These are phyloP conservation scores for Balansia obtecta DNA, from an alignment of 2,329 filamentous ascomycete genomes.

Conservation along the genomic window DNA sequence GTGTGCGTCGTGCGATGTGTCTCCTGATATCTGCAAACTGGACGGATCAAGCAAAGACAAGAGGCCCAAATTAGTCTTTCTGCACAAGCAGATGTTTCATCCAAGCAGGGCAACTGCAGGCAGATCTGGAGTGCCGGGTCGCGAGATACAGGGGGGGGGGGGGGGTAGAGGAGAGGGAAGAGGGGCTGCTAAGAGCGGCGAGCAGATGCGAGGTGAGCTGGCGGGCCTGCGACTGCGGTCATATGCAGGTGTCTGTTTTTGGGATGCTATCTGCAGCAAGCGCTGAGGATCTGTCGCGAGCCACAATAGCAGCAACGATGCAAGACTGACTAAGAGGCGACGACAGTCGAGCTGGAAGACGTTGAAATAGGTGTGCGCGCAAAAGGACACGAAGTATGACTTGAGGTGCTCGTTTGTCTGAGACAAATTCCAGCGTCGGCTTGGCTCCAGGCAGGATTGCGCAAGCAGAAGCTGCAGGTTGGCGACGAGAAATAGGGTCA, in stretches of 20 bases:
- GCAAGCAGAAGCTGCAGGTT: background rate
- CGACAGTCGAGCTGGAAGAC: background rate
- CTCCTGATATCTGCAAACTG: background rate
- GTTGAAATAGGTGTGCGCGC: background rate
- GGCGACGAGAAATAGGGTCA: conserved; percentile 1
- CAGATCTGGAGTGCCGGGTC: conserved; percentile 7
- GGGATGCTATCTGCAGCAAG: conserved; percentile 3
- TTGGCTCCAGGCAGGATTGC: background rate
- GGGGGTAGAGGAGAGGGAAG: too few relatives aligned
- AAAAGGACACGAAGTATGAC: background rate
- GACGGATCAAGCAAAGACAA: background rate
- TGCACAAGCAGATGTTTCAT: background rate
- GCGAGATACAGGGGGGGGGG: conserved; percentile 4
- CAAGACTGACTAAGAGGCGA: background rate
- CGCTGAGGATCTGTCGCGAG: conserved; percentile 5
- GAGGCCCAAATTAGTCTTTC: background rate
- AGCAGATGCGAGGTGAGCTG: conserved; percentile 7
- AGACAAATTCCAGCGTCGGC: background rate
- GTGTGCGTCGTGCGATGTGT: background rate
- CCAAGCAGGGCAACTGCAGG: conserved; percentile 2
- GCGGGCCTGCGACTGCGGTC: conserved; percentile 5
- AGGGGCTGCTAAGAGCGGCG: conserved; percentile 1
- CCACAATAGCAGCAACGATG: background rate
- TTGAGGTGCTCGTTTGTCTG: background rate
- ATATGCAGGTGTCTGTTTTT: conserved; percentile 8